Evolutionary conservation across 2,329 filamentous ascomycete species (phyloP), one percentile per base, ranked within the genome.

Genomic region (Botrytis fabae): DNA sequence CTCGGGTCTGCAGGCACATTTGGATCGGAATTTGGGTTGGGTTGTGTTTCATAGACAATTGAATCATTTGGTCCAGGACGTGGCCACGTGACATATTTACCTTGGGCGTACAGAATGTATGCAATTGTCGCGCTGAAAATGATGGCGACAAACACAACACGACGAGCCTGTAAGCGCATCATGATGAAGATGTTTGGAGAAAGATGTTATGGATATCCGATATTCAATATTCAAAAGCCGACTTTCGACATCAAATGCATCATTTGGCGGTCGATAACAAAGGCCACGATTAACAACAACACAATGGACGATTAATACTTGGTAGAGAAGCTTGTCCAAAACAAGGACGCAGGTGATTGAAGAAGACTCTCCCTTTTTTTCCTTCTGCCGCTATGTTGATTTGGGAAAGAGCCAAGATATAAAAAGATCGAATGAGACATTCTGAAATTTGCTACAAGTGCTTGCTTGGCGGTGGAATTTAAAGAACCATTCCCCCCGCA

Each of bases 131-230:
- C 25, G 25, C 48, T 68, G 48, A 57, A 42, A 20, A 68, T 42
- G 25, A 68, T 42, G 65, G 65, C 65, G 46, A 42, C 48, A 12
- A 68, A 22, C 5, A 32, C 48, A 5, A 42, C 20, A n/a, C 65
- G 65, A 57, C 65, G 65, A 25, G 48, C 35, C 46, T 68, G 65
- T 32, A 32, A 42, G 25, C 48, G 65, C 48, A 68, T 68, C 48
- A 57, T 68, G 48, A 57, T 68, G 35, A 57, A 25, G 22, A n/a
- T 28, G 3, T 68, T 16, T n/a, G 16, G 65, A 68, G 42, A 16
- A 9, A 38, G 22, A 65, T 48, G 20, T 44, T 18, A 28, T 44
- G n/a, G 25, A 16, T 63, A 44, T 35, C 28, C 14, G 22, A 42
- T 44, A 57, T 18, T 44, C 42, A 38, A 22, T 38, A 60, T 38